Evolutionary conservation across 345 rosid genomes (phyloP).

Genomic region (Combretum micranthum): DNA sequence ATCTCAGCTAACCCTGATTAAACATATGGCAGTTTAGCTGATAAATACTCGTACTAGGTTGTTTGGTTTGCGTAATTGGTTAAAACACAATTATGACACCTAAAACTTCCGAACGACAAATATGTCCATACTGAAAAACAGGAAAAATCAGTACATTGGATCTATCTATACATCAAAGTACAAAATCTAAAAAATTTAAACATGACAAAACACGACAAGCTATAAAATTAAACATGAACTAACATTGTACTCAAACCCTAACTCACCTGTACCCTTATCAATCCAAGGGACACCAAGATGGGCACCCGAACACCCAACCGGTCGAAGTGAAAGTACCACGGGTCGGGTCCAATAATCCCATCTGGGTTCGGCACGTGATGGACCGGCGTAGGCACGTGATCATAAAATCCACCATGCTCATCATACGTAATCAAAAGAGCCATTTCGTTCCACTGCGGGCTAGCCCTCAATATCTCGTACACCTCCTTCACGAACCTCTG

Average conservation of each 20-base stretch:
- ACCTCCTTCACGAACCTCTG: constrained; percentile 94
- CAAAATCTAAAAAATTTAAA: too few relatives aligned
- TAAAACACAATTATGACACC: too few relatives aligned
- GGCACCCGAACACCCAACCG: constrained; percentile 96
- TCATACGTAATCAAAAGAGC: constrained; percentile 88
- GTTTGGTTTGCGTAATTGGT: too few relatives aligned
- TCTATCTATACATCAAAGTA: too few relatives aligned
- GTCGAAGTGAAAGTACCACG: constrained; percentile 79
- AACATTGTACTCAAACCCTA: background rate
- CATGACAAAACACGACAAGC: too few relatives aligned
- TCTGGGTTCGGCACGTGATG: constrained; percentile 81
- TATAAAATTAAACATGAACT: too few relatives aligned
- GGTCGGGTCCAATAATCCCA: constrained; percentile 87
- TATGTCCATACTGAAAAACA: too few relatives aligned
- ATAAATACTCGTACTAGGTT: too few relatives aligned
- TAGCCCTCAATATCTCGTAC: constrained; percentile 75
- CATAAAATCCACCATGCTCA: constrained; percentile 97
- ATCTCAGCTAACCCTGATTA: too few relatives aligned
- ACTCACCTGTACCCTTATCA: constrained; percentile 85
- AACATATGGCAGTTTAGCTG: too few relatives aligned
- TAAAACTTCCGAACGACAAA: too few relatives aligned
- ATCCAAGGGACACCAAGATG: constrained; percentile 81
- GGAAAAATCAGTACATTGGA: too few relatives aligned
- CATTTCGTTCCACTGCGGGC: constrained; percentile 98
- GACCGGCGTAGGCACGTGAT: constrained; percentile 91